A percentile compares a stretch with the other conserved stretches of the same genome.
phyloP scores from a whole-genome alignment of 2,329 filamentous ascomycete genomes.

The Calonectria honghensis region DNA sequence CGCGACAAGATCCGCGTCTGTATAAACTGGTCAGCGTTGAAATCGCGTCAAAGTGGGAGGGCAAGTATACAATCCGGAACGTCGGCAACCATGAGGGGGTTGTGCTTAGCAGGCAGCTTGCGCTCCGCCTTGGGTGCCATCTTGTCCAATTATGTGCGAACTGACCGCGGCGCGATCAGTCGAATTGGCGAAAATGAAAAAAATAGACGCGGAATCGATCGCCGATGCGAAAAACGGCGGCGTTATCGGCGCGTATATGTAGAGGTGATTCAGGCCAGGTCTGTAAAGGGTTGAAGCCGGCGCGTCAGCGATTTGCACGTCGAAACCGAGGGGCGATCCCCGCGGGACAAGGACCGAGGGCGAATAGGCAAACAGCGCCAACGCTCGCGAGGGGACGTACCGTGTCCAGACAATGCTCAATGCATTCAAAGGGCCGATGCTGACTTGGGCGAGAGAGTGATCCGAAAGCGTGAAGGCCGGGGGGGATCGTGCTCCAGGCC shows the following conservation, averaged over 20 bases:
- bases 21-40: constrained; percentile 53
- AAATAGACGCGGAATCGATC: constrained; percentile 47
- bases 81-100: constrained; percentile 79
- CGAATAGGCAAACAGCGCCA: constrained; percentile 1
- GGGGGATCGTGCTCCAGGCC: constrained; percentile 44
- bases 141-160: constrained; percentile 50
- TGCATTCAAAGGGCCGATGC: constrained; percentile 45
- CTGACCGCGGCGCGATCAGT: constrained; percentile 51
- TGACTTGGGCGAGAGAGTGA: constrained; percentile 38
- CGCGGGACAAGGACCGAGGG: constrained; percentile 15
- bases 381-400: constrained; percentile 51
- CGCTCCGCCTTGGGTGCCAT: constrained; percentile 63
- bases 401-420: constrained; percentile 53
- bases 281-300: constrained; percentile 36
- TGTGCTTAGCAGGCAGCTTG: constrained; percentile 76
- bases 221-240: constrained; percentile 26
- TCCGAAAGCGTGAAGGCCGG: constrained; percentile 34
- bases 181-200: constrained; percentile 41
- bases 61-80: constrained; percentile 75
- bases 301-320: constrained; percentile 48
- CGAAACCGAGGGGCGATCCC: constrained; percentile 35
- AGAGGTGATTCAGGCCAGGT: constrained; percentile 29
- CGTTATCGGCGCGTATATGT: constrained; percentile 43
- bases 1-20: constrained; percentile 84
- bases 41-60: constrained; percentile 38